Base-by-base conservation (phyloP, 2,329 filamentous ascomycete genomes). In the Coniochaeta sp. region DNA sequence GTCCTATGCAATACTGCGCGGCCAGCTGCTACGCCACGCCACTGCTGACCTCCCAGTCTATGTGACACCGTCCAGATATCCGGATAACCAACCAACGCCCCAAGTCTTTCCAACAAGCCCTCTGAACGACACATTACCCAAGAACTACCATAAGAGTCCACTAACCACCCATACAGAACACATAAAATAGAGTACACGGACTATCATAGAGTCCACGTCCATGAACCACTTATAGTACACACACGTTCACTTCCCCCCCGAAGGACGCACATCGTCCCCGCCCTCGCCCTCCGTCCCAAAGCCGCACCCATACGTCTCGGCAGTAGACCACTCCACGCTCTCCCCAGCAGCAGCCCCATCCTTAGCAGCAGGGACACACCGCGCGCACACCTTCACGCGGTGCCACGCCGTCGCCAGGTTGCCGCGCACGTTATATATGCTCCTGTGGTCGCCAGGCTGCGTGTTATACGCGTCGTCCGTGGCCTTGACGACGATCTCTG, bases 381-480 rank as follows among this genome's bases (percentile, higher is more conserved):
- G 61, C 1, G 71, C 70, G 59, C 74, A 75, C 7, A 76, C 65
- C 19, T 64, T 71, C 3, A 88, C 75, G 2, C 84, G 79, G 68
- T 89, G 85, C 86, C 86, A 89, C 1, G 84, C 85, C n/a, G 83
- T 87, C 1, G 84, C 84, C 59, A 88, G 74, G 68, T 88, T 88
- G 0, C 86, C 86, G 1, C 85, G 76, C 38, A 86, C 74, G 62
- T 89, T 89, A 72, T 84, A 89, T 32, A 84, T 86, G 36, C 78
- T 79, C 42, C 76, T 75, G 63, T 86, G 82, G 42, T 73, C 80
- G 68, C 87, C 82, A 0, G 86, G 86, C 71, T 89, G 86, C 0
- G 83, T 84, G 64, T 89, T 89, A 70, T 89, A 89, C 2, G 79
- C 75, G 64, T 86, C 83, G 66, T 89, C 86, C 2, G 82, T 84